These are phyloP conservation scores for Alternaria sp. DNA, from an alignment of 2,329 filamentous ascomycete genomes.

Conservation along the genomic window DNA sequence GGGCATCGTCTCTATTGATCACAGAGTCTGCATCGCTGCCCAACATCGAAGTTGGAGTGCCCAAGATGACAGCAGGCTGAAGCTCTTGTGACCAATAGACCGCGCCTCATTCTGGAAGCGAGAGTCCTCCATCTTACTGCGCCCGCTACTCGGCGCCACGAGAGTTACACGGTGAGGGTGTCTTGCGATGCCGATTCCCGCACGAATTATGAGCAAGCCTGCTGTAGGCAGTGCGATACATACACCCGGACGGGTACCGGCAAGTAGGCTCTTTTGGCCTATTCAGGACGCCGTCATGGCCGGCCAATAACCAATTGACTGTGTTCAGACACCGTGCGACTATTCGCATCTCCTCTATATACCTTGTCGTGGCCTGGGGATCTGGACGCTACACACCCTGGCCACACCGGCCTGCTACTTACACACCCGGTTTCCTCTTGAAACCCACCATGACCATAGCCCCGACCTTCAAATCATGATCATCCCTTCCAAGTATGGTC, in stretches of 20 bases:
- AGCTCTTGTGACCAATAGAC: slow-evolving; percentile 26
- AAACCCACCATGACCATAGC: not conserved
- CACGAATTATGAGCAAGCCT: not conserved
- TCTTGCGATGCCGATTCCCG: not conserved
- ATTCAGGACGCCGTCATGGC: not conserved
- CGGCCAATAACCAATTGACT: not conserved
- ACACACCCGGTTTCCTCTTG: not conserved
- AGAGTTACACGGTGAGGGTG: not conserved
- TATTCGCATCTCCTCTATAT: not conserved
- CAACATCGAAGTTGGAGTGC: slow-evolving; percentile 11
- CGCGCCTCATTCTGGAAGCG: slow-evolving; percentile 21
- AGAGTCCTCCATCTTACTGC: slow-evolving; percentile 21
- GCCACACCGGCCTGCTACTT: not conserved
- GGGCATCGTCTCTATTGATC: not conserved
- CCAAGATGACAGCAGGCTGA: slow-evolving; percentile 29
- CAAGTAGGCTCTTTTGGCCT: not conserved
- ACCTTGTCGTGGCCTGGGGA: not conserved
- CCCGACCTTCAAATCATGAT: not conserved
- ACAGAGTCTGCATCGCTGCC: slow-evolving; percentile 20
- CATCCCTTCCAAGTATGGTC: not conserved
- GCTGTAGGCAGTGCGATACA: not conserved
- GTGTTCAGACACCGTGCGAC: not conserved
- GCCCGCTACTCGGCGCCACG: slow-evolving; percentile 2
- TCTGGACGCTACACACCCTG: not conserved
- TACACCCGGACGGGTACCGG: not conserved